Evolutionary conservation across 2,329 filamentous ascomycete genomes (phyloP).

Genomic region (Colletotrichum tropicale): DNA sequence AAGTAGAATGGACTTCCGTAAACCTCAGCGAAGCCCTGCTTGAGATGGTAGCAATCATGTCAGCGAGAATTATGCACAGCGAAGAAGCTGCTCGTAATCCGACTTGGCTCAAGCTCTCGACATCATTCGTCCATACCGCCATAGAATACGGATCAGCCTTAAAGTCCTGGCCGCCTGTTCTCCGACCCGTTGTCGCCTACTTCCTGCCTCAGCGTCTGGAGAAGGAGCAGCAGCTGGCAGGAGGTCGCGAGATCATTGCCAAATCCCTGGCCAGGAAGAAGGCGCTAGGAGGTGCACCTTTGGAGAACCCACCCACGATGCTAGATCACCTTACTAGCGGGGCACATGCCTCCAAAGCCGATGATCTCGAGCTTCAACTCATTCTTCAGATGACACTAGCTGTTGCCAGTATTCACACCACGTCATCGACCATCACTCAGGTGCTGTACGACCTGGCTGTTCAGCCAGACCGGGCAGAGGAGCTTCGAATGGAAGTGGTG

Average conservation of each 20-base stretch:
- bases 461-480: slow-evolving; percentile 51
- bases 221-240: neutral
- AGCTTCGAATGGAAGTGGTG: slow-evolving; percentile 55
- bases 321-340: neutral
- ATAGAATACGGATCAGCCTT: neutral
- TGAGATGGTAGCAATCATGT: neutral
- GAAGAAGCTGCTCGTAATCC: neutral
- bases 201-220: neutral
- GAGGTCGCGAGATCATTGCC: neutral
- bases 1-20: neutral
- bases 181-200: neutral
- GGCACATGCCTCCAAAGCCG: neutral
- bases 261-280: neutral
- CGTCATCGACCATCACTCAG: slow-evolving; percentile 47
- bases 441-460: slow-evolving; percentile 53
- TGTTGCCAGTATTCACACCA: slow-evolving; percentile 47
- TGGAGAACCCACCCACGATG: neutral
- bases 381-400: slow-evolving; percentile 13
- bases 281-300: neutral
- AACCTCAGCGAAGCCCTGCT: neutral
- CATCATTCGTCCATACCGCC: neutral
- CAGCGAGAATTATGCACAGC: neutral
- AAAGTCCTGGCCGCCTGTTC: neutral
- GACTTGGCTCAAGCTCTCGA: neutral
- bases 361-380: neutral